Conservation (phyloP, 2,329 filamentous ascomycete species). For the Claviceps pusilla region DNA sequence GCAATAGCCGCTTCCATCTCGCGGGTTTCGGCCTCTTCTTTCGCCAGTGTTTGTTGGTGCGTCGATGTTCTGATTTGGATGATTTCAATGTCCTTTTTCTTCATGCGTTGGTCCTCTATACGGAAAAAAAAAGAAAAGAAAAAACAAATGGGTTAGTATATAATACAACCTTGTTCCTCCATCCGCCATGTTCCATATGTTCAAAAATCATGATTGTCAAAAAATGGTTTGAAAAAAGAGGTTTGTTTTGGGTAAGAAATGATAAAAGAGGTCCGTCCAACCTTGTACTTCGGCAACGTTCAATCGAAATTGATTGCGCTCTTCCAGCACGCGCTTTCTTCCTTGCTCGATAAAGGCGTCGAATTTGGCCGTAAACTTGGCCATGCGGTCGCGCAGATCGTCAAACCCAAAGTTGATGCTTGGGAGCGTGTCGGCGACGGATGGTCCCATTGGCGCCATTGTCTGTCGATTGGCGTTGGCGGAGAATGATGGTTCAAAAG, state of each 20-base stretch:
- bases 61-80: slow-evolving; percentile 54
- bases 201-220: too few species aligned
- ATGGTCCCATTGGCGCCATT: slow-evolving; percentile 42
- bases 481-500: slow-evolving; percentile 57
- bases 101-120: slow-evolving; percentile 80
- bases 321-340: slow-evolving; percentile 75
- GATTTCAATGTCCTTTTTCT: slow-evolving; percentile 76
- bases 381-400: slow-evolving; percentile 87
- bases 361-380: slow-evolving; percentile 77
- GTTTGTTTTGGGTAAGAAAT: background rate
- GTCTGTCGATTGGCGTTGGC: slow-evolving; percentile 45
- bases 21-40: slow-evolving; percentile 60
- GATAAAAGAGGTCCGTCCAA: slow-evolving; percentile 24
- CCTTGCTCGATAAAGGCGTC: slow-evolving; percentile 90
- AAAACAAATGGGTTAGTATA: background rate
- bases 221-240: too few species aligned
- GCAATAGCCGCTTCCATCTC: slow-evolving; percentile 56
- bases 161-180: background rate
- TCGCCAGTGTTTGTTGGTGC: slow-evolving; percentile 59
- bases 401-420: slow-evolving; percentile 93
- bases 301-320: slow-evolving; percentile 86
- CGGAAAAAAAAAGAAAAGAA: too few species aligned
- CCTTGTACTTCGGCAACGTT: slow-evolving; percentile 82
- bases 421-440: slow-evolving; percentile 65
- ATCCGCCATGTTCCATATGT: too few species aligned